Base-by-base conservation (phyloP, 768 basidiomycete species). In the Cystobasidiopsis lactophilus region DNA sequence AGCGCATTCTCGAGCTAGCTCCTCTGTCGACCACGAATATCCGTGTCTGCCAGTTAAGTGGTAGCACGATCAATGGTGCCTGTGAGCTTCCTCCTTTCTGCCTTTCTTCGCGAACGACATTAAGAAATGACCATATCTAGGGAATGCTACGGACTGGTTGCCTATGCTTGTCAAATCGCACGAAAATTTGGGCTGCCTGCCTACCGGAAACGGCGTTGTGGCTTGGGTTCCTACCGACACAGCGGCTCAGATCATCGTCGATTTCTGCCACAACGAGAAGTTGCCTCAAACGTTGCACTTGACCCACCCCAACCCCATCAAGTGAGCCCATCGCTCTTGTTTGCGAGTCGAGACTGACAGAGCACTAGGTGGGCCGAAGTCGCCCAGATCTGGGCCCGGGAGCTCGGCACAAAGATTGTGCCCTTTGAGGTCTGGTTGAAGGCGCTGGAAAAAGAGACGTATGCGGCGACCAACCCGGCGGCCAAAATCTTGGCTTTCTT, bases 141-240 rank as follows among this genome's bases (percentile, higher is more conserved):
- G 33, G 33, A 35, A 35, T 35, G 33, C 33, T 7, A 35, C 33
- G 7, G 33, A 35, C 33, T 35, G 33, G 33, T 16, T 35, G 33
- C 50, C 50, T 23, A 51, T 51, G 50, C 18, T 51, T 16, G 10
- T 51, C 50, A 51, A 51, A 26, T 37, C 31, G 7, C 33, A 35
- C 37, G 50, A 39, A 21, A 35, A 24, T 10, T 24, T 51, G 4
- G 26, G 38, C 3, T 38, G 33, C 24, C 50, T 51, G 7, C 50
- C 50, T 3, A 39, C 50, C 24, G 50, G 50, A 5, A 14, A 51
- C 19, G 50, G 27, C 40, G 30, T 35, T 27, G n/a, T 51, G 5
- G 50, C 50, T 14, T 51, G 50, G 50, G 16, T 51, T 5, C 50
- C 30, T 19, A 39, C 40, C 13, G 50, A 51, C 38, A 35, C 40